phyloP scores from a whole-genome alignment of 2,329 filamentous ascomycete genomes.

The Aspergillus persii region DNA sequence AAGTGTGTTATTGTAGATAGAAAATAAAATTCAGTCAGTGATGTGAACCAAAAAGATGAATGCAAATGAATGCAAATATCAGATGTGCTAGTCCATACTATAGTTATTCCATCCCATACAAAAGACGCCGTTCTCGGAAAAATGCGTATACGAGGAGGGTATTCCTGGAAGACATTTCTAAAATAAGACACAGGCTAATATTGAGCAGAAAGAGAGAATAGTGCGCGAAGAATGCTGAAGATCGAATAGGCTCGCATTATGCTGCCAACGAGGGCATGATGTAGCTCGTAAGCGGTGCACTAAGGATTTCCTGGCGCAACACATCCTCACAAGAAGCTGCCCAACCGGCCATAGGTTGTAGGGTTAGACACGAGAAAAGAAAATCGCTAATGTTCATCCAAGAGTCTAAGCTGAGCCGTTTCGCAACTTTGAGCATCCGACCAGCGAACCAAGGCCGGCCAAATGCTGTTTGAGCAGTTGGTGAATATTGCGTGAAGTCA shows the following conservation, averaged over 20 bases:
- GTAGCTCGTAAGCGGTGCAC: constrained; percentile 37
- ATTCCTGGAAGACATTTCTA: neutral
- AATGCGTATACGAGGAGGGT: neutral
- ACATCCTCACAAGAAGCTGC: constrained; percentile 31
- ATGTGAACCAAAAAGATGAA: neutral
- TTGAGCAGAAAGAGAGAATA: neutral
- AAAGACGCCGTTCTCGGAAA: neutral
- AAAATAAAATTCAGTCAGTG: neutral
- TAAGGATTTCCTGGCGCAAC: constrained; percentile 37
- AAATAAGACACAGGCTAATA: neutral
- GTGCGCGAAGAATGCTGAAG: too few relatives aligned
- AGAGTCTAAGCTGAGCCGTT: constrained; percentile 31
- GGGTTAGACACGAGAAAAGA: constrained; percentile 35
- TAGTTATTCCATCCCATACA: neutral
- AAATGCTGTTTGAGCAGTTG: constrained; percentile 22
- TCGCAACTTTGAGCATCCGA: constrained; percentile 41
- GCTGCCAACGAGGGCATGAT: constrained; percentile 23
- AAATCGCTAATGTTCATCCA: constrained; percentile 39
- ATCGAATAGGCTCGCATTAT: neutral
- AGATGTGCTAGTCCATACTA: neutral
- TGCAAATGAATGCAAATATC: neutral
- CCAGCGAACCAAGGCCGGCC: constrained; percentile 40
- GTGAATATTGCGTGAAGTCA: constrained; percentile 31
- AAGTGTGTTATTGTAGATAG: too few relatives aligned
- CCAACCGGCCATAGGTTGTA: constrained; percentile 23